Percentiles rank a stretch among this genome's conserved stretches.
Conservation (phyloP, 495 filamentous ascomycete genomes). For the Podospora appendiculata region DNA sequence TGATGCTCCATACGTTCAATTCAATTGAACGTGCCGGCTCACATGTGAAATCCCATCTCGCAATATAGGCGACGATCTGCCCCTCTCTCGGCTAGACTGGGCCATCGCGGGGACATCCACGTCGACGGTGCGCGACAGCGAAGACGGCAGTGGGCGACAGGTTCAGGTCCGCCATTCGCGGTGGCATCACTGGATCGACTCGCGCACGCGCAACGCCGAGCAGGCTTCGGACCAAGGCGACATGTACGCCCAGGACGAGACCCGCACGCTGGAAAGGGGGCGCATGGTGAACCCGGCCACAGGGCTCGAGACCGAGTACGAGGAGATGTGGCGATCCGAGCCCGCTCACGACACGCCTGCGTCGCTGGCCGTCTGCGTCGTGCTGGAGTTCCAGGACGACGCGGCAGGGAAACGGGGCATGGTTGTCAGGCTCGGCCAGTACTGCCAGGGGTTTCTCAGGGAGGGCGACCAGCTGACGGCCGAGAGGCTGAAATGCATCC, state of each 20-base stretch:
- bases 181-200: conserved; percentile 50
- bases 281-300: conserved; percentile 39
- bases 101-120: conserved; percentile 46
- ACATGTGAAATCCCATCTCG: neutral
- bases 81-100: conserved; percentile 33
- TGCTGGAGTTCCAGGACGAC: conserved; percentile 25
- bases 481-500: conserved; percentile 31
- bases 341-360: conserved; percentile 16
- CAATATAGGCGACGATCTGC: neutral
- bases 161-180: conserved; percentile 15
- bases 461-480: conserved; percentile 26
- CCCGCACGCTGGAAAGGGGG: conserved; percentile 39
- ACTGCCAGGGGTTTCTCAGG: conserved; percentile 38
- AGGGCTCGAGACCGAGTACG: conserved; percentile 37
- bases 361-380: conserved; percentile 15
- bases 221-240: conserved; percentile 41
- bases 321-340: conserved; percentile 43
- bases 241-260: conserved; percentile 29
- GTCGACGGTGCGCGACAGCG: neutral
- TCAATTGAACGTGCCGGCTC: neutral
- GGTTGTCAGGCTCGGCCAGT: conserved; percentile 39
- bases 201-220: conserved; percentile 24
- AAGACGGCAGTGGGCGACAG: neutral
- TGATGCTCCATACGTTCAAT: too few relatives aligned
- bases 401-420: conserved; percentile 27